These are phyloP conservation scores for Coemansia erecta DNA, from an alignment of 192 early-diverging fungal species.

Conservation along the genomic window DNA sequence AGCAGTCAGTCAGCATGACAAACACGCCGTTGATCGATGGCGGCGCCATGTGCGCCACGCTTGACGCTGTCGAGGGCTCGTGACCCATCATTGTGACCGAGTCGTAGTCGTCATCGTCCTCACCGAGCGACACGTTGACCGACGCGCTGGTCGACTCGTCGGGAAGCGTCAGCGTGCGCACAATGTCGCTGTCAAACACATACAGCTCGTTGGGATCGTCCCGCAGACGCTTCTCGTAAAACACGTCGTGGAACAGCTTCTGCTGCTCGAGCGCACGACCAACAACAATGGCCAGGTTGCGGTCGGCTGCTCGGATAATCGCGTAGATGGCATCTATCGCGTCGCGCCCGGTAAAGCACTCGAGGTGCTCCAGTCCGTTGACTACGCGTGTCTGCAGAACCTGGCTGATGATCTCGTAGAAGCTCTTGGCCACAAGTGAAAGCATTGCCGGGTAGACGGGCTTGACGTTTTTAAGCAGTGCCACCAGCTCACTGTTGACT, in stretches of 20 bases:
- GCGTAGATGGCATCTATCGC: slow-evolving; percentile 82
- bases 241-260: slow-evolving; percentile 90
- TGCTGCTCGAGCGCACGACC: slow-evolving; percentile 90
- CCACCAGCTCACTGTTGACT: slow-evolving; percentile 34
- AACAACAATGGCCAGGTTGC: slow-evolving; percentile 81
- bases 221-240: slow-evolving; percentile 81
- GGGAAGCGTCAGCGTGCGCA: slow-evolving; percentile 19
- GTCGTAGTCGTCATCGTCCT: slow-evolving; percentile 24
- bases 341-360: slow-evolving; percentile 83
- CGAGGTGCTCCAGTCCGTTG: slow-evolving; percentile 78
- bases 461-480: slow-evolving; percentile 39
- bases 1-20: slow-evolving; percentile 87
- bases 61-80: not conserved
- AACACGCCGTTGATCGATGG: slow-evolving; percentile 75
- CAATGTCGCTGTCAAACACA: slow-evolving; percentile 62
- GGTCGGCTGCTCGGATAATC: slow-evolving; percentile 80
- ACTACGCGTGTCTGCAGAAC: slow-evolving; percentile 64
- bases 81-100: slow-evolving; percentile 19
- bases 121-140: slow-evolving; percentile 10
- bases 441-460: slow-evolving; percentile 75
- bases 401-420: slow-evolving; percentile 57
- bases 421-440: slow-evolving; percentile 65
- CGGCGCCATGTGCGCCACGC: slow-evolving; percentile 4
- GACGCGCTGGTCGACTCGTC: not conserved
- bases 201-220: slow-evolving; percentile 83